Conservation (phyloP, 2,329 filamentous ascomycete genomes). For the Graphiopsis chlorocephala region DNA sequence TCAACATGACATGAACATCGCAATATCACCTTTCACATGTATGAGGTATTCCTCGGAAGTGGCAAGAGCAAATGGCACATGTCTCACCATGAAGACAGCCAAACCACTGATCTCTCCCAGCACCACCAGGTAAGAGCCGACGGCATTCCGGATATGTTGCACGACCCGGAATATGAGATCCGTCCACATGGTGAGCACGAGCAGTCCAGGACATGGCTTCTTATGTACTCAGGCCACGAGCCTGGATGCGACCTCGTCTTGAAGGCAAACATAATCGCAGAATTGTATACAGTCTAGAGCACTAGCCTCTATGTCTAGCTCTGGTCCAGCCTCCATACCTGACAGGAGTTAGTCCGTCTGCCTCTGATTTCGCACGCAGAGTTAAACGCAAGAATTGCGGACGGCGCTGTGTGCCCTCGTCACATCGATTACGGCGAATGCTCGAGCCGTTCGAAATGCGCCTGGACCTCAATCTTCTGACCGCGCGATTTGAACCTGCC, state of each 20-base stretch:
- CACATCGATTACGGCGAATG: no score
- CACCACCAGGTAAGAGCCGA: neutral
- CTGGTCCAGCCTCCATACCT: neutral
- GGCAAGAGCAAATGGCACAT: neutral
- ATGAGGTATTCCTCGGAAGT: fast-evolving
- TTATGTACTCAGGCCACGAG: neutral
- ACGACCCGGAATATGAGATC: neutral
- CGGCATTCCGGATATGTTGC: neutral
- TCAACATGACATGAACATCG: neutral
- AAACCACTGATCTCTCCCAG: neutral
- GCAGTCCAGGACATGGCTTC: neutral
- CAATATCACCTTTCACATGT: neutral
- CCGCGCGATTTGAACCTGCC: neutral
- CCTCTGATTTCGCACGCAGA: neutral
- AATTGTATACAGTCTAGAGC: neutral
- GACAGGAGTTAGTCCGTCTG: neutral
- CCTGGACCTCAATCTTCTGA: neutral
- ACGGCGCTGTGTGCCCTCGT: neutral
- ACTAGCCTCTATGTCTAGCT: neutral
- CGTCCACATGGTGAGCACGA: neutral
- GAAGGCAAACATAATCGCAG: neutral
- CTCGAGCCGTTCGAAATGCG: no score
- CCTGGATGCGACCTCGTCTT: neutral
- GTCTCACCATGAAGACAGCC: neutral
- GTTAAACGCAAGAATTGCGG: neutral